Percentiles rank a stretch among this genome's conserved stretches.
phyloP scores from a whole-genome alignment of 805 yeast genomes.

The Pichia californica region DNA sequence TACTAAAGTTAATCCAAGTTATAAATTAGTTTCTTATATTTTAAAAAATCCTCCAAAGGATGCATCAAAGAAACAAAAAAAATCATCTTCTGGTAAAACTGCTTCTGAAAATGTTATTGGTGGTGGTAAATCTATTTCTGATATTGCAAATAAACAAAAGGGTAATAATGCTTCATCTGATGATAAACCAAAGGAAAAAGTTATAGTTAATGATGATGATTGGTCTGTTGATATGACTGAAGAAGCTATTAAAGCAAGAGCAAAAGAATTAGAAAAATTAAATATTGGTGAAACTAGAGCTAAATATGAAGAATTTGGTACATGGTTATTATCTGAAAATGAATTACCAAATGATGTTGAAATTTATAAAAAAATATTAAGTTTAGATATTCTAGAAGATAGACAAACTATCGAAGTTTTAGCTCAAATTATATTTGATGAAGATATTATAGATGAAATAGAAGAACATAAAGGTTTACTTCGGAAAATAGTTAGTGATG shows the following conservation, averaged over 20 bases:
- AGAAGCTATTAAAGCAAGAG: slow-evolving; percentile 92
- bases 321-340: slow-evolving; percentile 55
- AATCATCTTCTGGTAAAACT: slow-evolving; percentile 37
- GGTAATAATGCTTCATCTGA: background rate
- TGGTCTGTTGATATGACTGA: slow-evolving; percentile 98
- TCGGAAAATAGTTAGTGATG: slow-evolving; percentile 61
- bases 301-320: slow-evolving; percentile 74
- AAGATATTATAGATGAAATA: slow-evolving; percentile 66
- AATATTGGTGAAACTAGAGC: slow-evolving; percentile 36
- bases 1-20: slow-evolving; percentile 76
- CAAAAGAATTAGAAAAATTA: slow-evolving; percentile 73
- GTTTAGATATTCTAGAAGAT: slow-evolving; percentile 63
- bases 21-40: slow-evolving; percentile 80
- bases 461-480: slow-evolving; percentile 77
- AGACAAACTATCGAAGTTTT: slow-evolving; percentile 82
- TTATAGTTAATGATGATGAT: slow-evolving; percentile 78
- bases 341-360: slow-evolving; percentile 77
- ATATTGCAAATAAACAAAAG: slow-evolving; percentile 53
- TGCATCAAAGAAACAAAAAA: slow-evolving; percentile 56
- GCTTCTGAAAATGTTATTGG: slow-evolving; percentile 87
- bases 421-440: slow-evolving; percentile 84
- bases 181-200: slow-evolving; percentile 30
- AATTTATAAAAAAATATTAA: slow-evolving; percentile 82
- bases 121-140: slow-evolving; percentile 76
- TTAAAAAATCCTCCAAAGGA: slow-evolving; percentile 77